Evolutionary conservation across 2,329 filamentous ascomycete species (phyloP).

Genomic region (Cladosporium sp.): DNA sequence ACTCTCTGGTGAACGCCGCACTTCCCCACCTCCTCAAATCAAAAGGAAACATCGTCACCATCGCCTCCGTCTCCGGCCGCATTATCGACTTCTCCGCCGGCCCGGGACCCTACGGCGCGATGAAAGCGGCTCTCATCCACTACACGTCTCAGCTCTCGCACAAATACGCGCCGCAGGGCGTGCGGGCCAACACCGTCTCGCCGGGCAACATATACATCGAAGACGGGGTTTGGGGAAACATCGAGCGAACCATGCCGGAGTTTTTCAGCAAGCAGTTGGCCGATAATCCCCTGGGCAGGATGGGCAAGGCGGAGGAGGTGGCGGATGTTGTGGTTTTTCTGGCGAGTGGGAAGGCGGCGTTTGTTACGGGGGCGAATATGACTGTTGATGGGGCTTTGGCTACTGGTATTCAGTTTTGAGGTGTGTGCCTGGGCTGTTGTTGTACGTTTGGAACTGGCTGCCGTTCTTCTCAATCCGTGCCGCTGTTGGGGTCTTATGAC

Average conservation of each 20-base stretch:
- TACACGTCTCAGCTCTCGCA: constrained; percentile 35
- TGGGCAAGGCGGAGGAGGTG: constrained; percentile 46
- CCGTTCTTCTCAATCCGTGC: no score
- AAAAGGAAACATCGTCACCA: constrained; percentile 34
- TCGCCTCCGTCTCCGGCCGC: constrained; percentile 34
- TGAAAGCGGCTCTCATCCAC: constrained; percentile 36
- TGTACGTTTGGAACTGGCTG: no score
- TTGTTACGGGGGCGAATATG: constrained; percentile 29
- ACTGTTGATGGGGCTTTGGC: constrained; percentile 29
- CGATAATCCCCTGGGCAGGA: constrained; percentile 32
- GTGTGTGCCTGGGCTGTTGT: neutral
- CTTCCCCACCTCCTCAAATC: constrained; percentile 32
- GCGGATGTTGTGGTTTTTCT: constrained; percentile 49
- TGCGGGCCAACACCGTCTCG: constrained; percentile 34
- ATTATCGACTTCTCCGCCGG: constrained; percentile 35
- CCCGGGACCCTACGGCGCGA: constrained; percentile 34
- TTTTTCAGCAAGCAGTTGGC: constrained; percentile 27
- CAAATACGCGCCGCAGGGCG: constrained; percentile 31
- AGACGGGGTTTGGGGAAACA: constrained; percentile 35
- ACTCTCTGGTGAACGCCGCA: constrained; percentile 29
- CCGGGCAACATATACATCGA: constrained; percentile 37
- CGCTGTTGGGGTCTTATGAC: no score
- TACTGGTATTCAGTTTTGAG: constrained; percentile 27
- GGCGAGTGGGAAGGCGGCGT: constrained; percentile 25
- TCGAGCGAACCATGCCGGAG: constrained; percentile 29